Evolutionary conservation across 768 basidiomycete genomes (phyloP), one percentile per base, ranked within the genome.

Genomic region (Termitomyces heimii): DNA sequence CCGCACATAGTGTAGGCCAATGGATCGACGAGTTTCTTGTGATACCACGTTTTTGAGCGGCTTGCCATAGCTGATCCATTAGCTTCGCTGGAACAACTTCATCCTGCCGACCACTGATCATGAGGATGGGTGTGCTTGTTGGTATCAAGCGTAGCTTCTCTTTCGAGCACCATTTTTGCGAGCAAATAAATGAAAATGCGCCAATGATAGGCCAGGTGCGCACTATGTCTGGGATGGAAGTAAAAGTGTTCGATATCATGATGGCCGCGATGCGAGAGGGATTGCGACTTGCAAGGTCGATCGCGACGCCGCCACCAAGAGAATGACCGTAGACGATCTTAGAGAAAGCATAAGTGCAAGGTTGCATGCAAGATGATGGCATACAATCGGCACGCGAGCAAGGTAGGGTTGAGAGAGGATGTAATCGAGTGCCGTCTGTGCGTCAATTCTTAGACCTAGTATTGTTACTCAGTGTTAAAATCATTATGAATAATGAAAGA

Each of bases 191-290:
- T 12, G 88, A 75, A 68, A 92, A 76, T 2, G 80, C 81, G 0
- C 81, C 75, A 31, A 93, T 77, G 45, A 81, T 63, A 2, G 92
- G 92, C 62, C 91, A 75, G 13, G 80, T 77, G 56, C 77, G 73
- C 0, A 92, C 87, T 43, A 95, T 79, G 40, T 82, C 78, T 1
- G 86, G 86, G 46, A 96, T 81, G 29, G 88, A 91, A 39, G 86
- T 79, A 71, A 94, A 96, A 0, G 94, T 94, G 67, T 95, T 95
- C 72, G 95, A 93, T 57, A 95, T 72, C 39, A 96, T 82, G 24
- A 95, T 74, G 0, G 84, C 92, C 5, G 77, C 57, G 49, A 94
- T 79, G 84, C 89, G 62, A 35, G 79, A 69, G 1, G 83, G 75
- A 65, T 93, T 94, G 10, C 79, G 77, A 55, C 83, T 83, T 0